A percentile compares a stretch with the other conserved stretches of the same genome.
Conservation (phyloP, 129 eudicot genomes). For the Tanacetum coccineum region DNA sequence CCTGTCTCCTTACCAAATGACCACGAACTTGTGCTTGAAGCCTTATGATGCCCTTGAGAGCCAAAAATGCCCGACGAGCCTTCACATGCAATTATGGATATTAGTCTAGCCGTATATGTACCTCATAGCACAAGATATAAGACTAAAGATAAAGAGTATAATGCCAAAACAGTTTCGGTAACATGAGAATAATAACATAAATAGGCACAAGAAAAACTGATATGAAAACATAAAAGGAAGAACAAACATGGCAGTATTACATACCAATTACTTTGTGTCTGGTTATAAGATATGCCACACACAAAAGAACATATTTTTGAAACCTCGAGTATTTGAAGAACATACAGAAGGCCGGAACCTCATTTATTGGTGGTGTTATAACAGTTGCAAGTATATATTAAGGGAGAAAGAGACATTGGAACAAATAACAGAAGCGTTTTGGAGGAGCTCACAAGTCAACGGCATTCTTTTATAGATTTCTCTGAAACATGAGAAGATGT, state of each 20-base stretch:
- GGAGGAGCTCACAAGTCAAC: too few relatives aligned
- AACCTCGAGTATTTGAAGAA: too few relatives aligned
- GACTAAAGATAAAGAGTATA: not conserved
- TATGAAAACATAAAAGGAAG: not conserved
- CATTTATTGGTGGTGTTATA: too few relatives aligned
- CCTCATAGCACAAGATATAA: not conserved
- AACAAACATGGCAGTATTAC: not conserved
- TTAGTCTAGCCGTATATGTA: slow-evolving; percentile 6
- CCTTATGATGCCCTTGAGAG: slow-evolving; percentile 80
- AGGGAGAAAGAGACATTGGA: too few relatives aligned
- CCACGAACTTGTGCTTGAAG: slow-evolving; percentile 89
- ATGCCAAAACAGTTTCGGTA: slow-evolving; percentile 3
- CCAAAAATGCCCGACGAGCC: slow-evolving; percentile 88
- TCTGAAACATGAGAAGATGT: not conserved
- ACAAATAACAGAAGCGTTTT: too few relatives aligned
- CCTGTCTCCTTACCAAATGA: slow-evolving; percentile 72
- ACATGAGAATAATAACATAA: slow-evolving; percentile 2
- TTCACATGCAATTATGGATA: slow-evolving; percentile 30
- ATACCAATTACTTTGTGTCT: not conserved
- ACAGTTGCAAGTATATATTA: too few relatives aligned
- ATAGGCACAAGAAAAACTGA: not conserved
- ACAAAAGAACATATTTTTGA: too few relatives aligned
- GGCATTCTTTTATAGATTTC: too few relatives aligned
- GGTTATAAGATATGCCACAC: not conserved
- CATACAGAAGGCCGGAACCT: too few relatives aligned